These are phyloP conservation scores for Gastrodia elata DNA, from an alignment of 106 monocot genomes.

Conservation along the genomic window DNA sequence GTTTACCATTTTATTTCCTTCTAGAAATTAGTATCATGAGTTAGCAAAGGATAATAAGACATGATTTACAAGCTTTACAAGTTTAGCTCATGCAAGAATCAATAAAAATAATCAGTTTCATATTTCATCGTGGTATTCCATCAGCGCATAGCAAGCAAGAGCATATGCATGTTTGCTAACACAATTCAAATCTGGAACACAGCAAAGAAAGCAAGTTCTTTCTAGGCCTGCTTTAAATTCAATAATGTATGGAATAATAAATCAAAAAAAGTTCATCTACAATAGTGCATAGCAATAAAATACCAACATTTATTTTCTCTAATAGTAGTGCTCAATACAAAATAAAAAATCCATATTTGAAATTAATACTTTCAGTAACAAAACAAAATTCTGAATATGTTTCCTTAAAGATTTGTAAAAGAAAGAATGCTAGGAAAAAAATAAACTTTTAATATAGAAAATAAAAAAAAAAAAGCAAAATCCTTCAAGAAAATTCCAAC, in stretches of 20 bases:
- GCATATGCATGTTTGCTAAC: background rate
- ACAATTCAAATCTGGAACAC: background rate
- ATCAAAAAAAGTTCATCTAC: background rate
- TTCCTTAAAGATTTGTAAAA: background rate
- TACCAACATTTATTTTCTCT: background rate
- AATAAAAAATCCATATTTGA: background rate
- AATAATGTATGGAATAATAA: background rate
- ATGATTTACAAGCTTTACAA: no score
- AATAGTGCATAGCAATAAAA: background rate
- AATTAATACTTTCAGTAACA: no score
- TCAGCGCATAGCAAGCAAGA: background rate
- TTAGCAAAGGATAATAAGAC: no score
- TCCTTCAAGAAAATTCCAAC: no score
- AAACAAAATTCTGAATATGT: background rate
- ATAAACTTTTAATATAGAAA: background rate
- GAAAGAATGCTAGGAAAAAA: background rate
- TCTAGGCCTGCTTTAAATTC: background rate
- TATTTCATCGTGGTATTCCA: background rate
- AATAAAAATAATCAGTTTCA: no score
- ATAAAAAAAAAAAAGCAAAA: background rate
- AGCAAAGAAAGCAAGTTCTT: background rate
- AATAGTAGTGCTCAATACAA: background rate
- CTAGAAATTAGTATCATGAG: no score
- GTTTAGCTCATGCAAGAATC: no score
- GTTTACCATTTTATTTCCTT: no score